Evolutionary conservation across 805 yeast species (phyloP).

Genomic region (Starmerella cellae): DNA sequence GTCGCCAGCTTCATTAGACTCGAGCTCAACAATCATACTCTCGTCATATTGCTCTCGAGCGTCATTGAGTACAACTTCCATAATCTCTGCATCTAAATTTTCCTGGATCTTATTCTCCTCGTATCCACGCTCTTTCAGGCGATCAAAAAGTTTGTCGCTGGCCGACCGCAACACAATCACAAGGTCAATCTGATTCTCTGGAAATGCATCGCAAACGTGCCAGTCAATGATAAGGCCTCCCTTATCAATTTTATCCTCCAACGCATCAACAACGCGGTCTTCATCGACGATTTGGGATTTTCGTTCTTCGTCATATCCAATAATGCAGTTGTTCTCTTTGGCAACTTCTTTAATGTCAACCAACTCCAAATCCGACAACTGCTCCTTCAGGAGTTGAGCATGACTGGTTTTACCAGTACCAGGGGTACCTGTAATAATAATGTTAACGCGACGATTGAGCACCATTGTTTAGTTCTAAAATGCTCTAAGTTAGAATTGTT

Average conservation of each 20-base stretch:
- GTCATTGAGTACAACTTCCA: constrained; percentile 80
- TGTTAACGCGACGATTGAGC: constrained; percentile 39
- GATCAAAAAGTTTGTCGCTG: constrained; percentile 55
- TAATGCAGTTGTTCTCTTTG: constrained; percentile 58
- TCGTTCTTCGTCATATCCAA: constrained; percentile 73
- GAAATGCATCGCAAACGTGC: constrained; percentile 95
- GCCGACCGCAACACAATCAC: constrained; percentile 80
- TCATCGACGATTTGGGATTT: constrained; percentile 87
- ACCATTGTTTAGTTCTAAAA: too few species aligned
- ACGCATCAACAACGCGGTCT: constrained; percentile 65
- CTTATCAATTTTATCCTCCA: constrained; percentile 61
- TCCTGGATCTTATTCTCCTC: constrained; percentile 73
- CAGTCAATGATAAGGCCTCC: constrained; percentile 93
- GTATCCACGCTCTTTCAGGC: constrained; percentile 66
- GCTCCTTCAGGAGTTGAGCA: constrained; percentile 43
- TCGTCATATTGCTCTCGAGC: constrained; percentile 72
- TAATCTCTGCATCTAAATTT: constrained; percentile 90
- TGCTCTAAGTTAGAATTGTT: too few species aligned
- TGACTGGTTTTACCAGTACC: constrained; percentile 79
- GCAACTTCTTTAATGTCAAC: constrained; percentile 73
- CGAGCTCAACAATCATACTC: constrained; percentile 69
- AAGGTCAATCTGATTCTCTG: constrained; percentile 81
- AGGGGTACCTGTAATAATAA: constrained; percentile 91
- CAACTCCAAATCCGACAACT: constrained; percentile 38
- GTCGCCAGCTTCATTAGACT: constrained; percentile 58